Conservation (phyloP, 2,329 filamentous ascomycete species). For the Fusarium euwallaceae region DNA sequence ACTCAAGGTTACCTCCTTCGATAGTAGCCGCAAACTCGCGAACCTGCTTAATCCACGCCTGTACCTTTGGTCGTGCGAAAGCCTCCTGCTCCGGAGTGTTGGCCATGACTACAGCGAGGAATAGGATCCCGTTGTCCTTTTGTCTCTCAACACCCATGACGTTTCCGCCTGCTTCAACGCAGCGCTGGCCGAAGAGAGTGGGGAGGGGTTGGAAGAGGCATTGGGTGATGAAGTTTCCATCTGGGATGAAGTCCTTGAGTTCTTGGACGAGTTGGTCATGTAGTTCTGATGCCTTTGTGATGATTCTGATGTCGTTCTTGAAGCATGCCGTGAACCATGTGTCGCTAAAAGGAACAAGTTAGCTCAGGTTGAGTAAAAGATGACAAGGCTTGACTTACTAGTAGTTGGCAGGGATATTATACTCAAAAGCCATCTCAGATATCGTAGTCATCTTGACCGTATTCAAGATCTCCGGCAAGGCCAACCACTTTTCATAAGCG, state of each 20-base stretch:
- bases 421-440: conserved; percentile 31
- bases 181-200: conserved; percentile 23
- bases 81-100: conserved; percentile 21
- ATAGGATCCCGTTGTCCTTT: conserved; percentile 24
- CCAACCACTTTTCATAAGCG: conserved; percentile 34
- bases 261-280: conserved; percentile 28
- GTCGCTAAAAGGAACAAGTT: conserved; percentile 7
- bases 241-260: conserved; percentile 24
- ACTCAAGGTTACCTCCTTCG: conserved; percentile 30
- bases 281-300: conserved; percentile 24
- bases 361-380: neutral
- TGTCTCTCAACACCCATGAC: conserved; percentile 32
- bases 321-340: conserved; percentile 33
- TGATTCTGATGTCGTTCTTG: conserved; percentile 30
- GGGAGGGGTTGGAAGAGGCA: conserved; percentile 31
- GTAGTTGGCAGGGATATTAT: conserved; percentile 31
- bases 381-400: conserved; percentile 10
- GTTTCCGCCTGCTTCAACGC: conserved; percentile 28
- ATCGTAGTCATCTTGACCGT: conserved; percentile 34
- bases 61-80: conserved; percentile 15
- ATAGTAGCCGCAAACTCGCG: conserved; percentile 26
- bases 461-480: conserved; percentile 29
- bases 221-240: conserved; percentile 30
- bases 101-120: conserved; percentile 24
- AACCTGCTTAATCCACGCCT: conserved; percentile 20